These are phyloP conservation scores for Alliaria petiolata DNA, from an alignment of 345 rosid species.

Conservation along the genomic window DNA sequence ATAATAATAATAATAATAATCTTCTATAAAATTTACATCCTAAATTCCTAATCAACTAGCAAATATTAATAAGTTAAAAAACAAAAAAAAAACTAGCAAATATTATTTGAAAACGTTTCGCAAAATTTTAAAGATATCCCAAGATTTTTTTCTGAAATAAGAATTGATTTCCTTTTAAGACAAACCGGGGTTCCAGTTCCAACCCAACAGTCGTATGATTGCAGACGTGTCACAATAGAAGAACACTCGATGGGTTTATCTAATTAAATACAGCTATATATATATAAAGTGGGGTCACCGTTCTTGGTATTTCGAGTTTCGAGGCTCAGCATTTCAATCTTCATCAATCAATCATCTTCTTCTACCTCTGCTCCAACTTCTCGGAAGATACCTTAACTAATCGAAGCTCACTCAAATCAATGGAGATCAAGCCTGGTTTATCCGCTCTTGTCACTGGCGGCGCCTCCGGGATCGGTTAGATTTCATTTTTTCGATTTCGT, in stretches of 20 bases:
- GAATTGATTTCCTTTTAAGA: too few relatives aligned
- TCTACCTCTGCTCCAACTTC: conserved; percentile 6
- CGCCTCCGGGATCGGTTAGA: conserved; percentile 82
- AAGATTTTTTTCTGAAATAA: too few relatives aligned
- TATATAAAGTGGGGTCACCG: not conserved
- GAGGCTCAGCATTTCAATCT: conserved; percentile 15
- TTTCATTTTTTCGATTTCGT: not conserved
- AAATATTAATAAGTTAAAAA: too few relatives aligned
- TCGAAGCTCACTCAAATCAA: too few relatives aligned
- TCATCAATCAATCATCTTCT: conserved; percentile 8
- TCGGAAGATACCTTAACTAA: not conserved
- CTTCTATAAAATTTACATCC: too few relatives aligned
- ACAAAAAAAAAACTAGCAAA: too few relatives aligned
- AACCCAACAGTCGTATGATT: too few relatives aligned
- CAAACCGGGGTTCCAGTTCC: too few relatives aligned
- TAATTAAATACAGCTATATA: not conserved
- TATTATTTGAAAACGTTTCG: too few relatives aligned
- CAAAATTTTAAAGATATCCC: too few relatives aligned
- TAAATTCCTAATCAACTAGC: too few relatives aligned
- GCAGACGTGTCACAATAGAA: conserved; percentile 12
- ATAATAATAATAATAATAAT: too few relatives aligned
- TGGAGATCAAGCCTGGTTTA: conserved; percentile 87
- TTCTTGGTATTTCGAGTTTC: not conserved
- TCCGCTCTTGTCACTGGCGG: conserved; percentile 94
- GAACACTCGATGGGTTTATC: not conserved